These are phyloP conservation scores for Saccharomycopsis hybrid DNA, from an alignment of 1,139 yeast genomes.

Conservation along the genomic window DNA sequence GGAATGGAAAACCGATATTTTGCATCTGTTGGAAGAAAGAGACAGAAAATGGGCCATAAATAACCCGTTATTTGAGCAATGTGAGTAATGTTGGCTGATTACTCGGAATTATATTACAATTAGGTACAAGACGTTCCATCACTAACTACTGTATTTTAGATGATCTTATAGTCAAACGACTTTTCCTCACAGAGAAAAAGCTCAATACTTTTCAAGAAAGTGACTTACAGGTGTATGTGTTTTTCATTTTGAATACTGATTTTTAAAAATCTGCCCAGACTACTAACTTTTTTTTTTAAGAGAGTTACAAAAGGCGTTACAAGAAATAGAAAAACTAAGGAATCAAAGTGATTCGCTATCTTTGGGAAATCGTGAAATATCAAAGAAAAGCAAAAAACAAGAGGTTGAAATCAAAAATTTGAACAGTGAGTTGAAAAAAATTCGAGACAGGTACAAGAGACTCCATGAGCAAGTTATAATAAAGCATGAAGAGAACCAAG, in stretches of 20 bases:
- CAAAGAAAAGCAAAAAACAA: neutral
- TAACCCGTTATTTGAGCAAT: no score
- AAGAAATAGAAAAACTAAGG: neutral
- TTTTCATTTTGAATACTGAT: neutral
- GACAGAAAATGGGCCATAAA: neutral
- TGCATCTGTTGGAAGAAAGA: slow-evolving; percentile 7
- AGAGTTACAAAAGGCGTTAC: slow-evolving; percentile 4
- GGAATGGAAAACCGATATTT: slow-evolving; percentile 12
- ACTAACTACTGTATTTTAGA: neutral
- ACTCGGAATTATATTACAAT: no score
- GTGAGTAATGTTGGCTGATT: no score
- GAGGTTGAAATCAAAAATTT: slow-evolving; percentile 1
- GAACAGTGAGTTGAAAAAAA: neutral
- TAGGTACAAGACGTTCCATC: no score
- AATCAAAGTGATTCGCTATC: neutral
- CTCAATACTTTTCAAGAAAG: slow-evolving; percentile 3
- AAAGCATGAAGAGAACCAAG: slow-evolving; percentile 10
- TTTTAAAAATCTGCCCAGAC: neutral
- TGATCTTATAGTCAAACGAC: slow-evolving; percentile 5
- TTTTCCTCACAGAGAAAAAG: slow-evolving; percentile 10
- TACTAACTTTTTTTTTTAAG: slow-evolving; percentile 2
- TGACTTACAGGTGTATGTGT: slow-evolving; percentile 16
- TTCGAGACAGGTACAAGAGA: neutral
- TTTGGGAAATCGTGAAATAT: neutral
- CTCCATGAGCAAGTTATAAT: slow-evolving; percentile 1